phyloP scores from a whole-genome alignment of 139 green algal genomes.

The Pseudopediastrum boryanum region DNA sequence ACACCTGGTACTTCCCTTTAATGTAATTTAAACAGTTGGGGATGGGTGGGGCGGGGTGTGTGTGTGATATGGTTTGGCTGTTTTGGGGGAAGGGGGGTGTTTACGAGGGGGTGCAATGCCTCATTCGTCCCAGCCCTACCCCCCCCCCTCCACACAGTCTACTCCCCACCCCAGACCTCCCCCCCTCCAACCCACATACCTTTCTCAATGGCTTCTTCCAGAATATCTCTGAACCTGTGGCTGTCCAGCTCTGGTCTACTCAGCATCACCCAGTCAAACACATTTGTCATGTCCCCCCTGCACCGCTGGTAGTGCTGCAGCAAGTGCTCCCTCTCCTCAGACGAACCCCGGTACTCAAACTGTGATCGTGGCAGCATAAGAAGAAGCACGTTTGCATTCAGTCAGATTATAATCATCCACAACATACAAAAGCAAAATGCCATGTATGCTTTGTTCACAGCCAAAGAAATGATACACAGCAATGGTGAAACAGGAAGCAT shows the following conservation, averaged over 20 bases:
- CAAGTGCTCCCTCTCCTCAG: constrained; percentile 81
- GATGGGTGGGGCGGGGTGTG: neutral
- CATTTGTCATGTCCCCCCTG: constrained; percentile 81
- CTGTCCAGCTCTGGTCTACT: constrained; percentile 72
- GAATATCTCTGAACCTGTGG: constrained; percentile 80
- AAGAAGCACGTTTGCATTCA: too few relatives aligned
- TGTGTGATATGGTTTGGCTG: too few relatives aligned
- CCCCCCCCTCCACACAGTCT: neutral
- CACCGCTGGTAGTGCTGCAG: constrained; percentile 76
- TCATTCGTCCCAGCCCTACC: neutral
- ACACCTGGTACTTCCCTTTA: constrained; percentile 49
- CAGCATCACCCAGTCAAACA: constrained; percentile 89
- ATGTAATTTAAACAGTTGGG: neutral
- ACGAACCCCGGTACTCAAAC: constrained; percentile 71
- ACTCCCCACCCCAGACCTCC: neutral
- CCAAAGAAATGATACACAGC: too few relatives aligned
- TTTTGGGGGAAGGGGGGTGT: too few relatives aligned
- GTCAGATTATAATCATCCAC: too few relatives aligned
- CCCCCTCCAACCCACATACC: neutral
- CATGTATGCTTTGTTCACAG: too few relatives aligned
- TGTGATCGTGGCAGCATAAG: constrained; percentile 24
- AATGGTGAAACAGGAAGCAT: too few relatives aligned
- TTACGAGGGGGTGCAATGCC: neutral
- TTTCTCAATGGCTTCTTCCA: constrained; percentile 70
- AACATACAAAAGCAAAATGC: too few relatives aligned